Evolutionary conservation across 345 rosid species (phyloP).

Genomic region (Theobroma cacao): DNA sequence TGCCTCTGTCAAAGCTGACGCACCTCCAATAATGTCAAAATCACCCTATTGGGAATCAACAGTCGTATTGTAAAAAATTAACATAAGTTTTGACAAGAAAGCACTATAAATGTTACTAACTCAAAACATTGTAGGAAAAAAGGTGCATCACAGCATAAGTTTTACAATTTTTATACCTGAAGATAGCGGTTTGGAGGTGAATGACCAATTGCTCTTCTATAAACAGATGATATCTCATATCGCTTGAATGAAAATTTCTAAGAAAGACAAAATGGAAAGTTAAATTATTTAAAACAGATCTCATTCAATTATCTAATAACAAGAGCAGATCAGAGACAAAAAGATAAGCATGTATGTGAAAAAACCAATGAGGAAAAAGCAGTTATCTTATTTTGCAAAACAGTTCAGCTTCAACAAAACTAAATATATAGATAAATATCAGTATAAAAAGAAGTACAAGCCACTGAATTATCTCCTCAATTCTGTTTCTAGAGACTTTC

Average conservation of each 20-base stretch:
- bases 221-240: conserved; percentile 77
- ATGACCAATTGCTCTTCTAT: conserved; percentile 91
- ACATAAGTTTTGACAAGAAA: conserved; percentile 18
- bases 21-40: conserved; percentile 93
- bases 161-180: conserved; percentile 47
- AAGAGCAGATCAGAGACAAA: background rate
- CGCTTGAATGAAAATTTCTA: conserved; percentile 89
- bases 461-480: background rate
- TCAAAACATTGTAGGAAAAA: background rate
- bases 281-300: conserved; percentile 8
- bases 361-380: background rate
- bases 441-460: background rate
- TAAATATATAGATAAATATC: background rate
- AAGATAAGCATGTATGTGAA: background rate
- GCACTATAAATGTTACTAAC: background rate
- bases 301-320: background rate
- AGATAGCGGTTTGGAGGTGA: conserved; percentile 90
- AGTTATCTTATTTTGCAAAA: background rate
- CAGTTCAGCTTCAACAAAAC: background rate
- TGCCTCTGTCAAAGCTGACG: conserved; percentile 81
- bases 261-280: conserved; percentile 20
- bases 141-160: background rate
- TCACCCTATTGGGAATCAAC: conserved; percentile 63
- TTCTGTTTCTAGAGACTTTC: background rate
- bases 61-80: conserved; percentile 6